Evolutionary conservation across 176 grass and related monocot species (phyloP), one percentile per base, ranked within the genome.

Genomic region (Ensete glaucum): DNA sequence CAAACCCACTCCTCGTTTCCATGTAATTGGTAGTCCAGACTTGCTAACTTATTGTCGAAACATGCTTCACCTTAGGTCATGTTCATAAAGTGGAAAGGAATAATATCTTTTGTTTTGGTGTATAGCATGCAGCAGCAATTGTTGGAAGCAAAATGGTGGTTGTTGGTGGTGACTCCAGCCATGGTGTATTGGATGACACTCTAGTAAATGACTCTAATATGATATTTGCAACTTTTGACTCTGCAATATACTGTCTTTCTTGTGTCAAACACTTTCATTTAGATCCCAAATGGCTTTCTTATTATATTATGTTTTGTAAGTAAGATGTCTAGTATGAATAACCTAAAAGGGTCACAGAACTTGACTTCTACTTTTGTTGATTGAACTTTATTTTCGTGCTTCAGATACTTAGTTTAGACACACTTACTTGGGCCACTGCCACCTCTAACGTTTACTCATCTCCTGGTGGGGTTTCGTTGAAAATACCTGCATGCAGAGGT

Each of bases 71-170:
- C 59, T 54, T 11, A 29, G 1, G 15, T 43, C 73, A 74, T 62
- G 19, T 77, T 11, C 77, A 73, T 50, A 56, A 53, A 24, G 73
- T 74, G 48, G 79, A 80, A 70, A 34, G 52, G 11, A 54, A 58
- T 89, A n/a, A 51, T 73, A 25, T 65, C 9, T 6, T 80, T 58
- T 75, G 15, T 50, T 43, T 68, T 66, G 77, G 62, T 71, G 75
- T 69, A 69, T 86, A 99, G 95, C 95, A 99, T 84, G 88, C 95
- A 72, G 90, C 95, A 87, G 90, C 91, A 48, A 78, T 91, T 71
- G 83, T 99, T 57, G 95, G 95, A 43, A 94, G 86, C 73, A 99
- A 99, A 86, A 99, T 99, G 95, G 59, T 99, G 20, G 84, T 99
- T 58, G 88, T 91, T 21, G 95, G 95, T 64, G 95, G 95, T 11